phyloP scores from a whole-genome alignment of 352 stramenopile genomes.

The Phytopythium chamaehyphon region DNA sequence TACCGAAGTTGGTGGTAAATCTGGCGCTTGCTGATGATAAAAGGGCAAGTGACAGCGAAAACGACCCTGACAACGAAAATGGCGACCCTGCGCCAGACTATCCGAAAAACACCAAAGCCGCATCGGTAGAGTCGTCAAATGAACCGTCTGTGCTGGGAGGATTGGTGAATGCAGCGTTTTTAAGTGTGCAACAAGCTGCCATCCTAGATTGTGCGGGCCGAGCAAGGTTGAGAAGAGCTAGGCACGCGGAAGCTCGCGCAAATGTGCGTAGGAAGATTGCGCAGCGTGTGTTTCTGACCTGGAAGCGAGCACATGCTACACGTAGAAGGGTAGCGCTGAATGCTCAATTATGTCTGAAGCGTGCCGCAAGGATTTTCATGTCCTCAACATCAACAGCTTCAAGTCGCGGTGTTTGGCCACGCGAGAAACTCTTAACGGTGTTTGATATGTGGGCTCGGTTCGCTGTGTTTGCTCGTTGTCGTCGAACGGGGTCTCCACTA shows the following conservation, averaged over 20 bases:
- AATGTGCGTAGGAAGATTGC: slow-evolving; percentile 62
- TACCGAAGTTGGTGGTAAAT: slow-evolving; percentile 64
- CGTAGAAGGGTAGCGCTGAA: slow-evolving; percentile 50
- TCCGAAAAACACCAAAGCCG: slow-evolving; percentile 10
- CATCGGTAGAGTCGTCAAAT: slow-evolving; percentile 4
- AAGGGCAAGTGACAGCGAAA: slow-evolving; percentile 13
- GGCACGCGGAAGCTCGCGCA: slow-evolving; percentile 39
- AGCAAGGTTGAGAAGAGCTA: slow-evolving; percentile 28
- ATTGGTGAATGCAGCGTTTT: slow-evolving; percentile 58
- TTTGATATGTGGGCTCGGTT: slow-evolving; percentile 72
- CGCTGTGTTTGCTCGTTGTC: slow-evolving; percentile 49
- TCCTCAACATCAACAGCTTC: slow-evolving; percentile 12
- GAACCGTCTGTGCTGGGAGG: slow-evolving; percentile 21
- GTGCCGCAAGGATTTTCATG: slow-evolving; percentile 58
- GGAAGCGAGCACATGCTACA: slow-evolving; percentile 47
- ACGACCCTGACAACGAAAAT: not conserved
- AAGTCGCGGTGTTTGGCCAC: slow-evolving; percentile 42
- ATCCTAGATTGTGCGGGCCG: slow-evolving; percentile 12
- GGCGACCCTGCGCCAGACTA: too few species aligned
- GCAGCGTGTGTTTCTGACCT: slow-evolving; percentile 58
- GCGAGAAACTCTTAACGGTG: slow-evolving; percentile 53
- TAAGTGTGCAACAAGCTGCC: slow-evolving; percentile 27
- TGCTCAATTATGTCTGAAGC: slow-evolving; percentile 71
- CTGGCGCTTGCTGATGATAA: slow-evolving; percentile 37
- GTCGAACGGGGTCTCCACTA: slow-evolving; percentile 37